These are phyloP conservation scores for Smallanthus sonchifolius DNA, from an alignment of 129 eudicot species.

Conservation along the genomic window DNA sequence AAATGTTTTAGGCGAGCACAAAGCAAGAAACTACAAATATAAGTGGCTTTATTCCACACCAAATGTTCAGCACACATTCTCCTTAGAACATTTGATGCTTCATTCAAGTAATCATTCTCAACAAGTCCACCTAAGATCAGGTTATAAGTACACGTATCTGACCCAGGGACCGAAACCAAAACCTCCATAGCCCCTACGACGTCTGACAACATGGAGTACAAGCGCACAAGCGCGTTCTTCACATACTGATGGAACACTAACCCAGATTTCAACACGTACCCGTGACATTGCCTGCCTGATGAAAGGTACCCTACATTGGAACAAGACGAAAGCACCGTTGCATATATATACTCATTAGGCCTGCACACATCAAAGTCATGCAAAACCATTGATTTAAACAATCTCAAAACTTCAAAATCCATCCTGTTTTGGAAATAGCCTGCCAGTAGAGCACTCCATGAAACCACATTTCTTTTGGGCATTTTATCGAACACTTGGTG, in stretches of 20 bases:
- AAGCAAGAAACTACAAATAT: conserved; percentile 39
- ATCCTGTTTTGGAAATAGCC: conserved; percentile 41
- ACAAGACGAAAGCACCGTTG: conserved; percentile 53
- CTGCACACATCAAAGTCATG: conserved; percentile 15
- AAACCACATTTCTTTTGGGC: conserved; percentile 40
- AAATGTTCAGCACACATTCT: conserved; percentile 34
- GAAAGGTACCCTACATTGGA: conserved; percentile 27
- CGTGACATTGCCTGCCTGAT: conserved; percentile 35
- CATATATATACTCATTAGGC: conserved; percentile 47
- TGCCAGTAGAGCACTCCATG: conserved; percentile 51
- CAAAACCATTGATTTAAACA: conserved; percentile 41
- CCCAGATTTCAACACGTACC: conserved; percentile 45
- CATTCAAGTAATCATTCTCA: conserved; percentile 35
- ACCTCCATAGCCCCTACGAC: conserved; percentile 45
- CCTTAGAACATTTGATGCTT: conserved; percentile 33
- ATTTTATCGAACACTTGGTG: conserved; percentile 19
- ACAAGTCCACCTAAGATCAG: conserved; percentile 42
- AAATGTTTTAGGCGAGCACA: conserved; percentile 42
- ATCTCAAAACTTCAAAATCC: conserved; percentile 31
- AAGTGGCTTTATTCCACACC: conserved; percentile 47
- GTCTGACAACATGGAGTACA: conserved; percentile 44
- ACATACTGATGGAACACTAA: conserved; percentile 51
- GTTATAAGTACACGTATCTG: conserved; percentile 50
- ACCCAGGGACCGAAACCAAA: conserved; percentile 38
- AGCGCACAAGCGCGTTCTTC: conserved; percentile 52